phyloP scores from a whole-genome alignment of 495 filamentous ascomycete genomes.

The Xylaria telfairii region DNA sequence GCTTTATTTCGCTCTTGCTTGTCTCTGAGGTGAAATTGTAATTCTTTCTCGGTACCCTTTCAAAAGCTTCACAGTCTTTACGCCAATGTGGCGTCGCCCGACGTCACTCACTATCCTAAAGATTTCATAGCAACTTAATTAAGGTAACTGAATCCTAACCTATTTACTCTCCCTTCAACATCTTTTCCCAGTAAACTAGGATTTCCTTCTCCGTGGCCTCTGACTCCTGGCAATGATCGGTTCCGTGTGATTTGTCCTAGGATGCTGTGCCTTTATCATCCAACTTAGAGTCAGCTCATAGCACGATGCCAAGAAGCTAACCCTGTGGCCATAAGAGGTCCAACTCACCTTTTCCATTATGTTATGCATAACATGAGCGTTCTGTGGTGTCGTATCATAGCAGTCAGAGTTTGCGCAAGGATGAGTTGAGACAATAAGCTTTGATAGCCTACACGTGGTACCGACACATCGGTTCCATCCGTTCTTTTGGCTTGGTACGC shows the following conservation, averaged over 20 bases:
- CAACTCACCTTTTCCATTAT: no score
- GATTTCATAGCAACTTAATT: background rate
- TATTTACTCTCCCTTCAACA: background rate
- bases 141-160: background rate
- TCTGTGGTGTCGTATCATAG: no score
- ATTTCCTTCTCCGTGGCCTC: background rate
- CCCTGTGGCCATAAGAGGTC: no score
- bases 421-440: no score
- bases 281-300: no score
- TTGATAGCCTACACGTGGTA: no score
- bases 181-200: background rate
- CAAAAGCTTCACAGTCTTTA: background rate
- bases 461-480: no score
- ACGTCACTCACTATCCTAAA: background rate
- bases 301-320: no score
- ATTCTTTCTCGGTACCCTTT: background rate
- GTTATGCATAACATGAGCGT: no score
- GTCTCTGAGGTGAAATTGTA: background rate
- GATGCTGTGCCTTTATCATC: no score
- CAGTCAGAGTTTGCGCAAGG: no score
- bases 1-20: background rate
- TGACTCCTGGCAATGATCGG: background rate
- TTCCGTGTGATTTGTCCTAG: background rate
- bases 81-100: background rate
- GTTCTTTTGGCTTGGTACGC: no score